phyloP scores from a whole-genome alignment of 2,329 filamentous ascomycete species.

The Botryotinia convoluta region DNA sequence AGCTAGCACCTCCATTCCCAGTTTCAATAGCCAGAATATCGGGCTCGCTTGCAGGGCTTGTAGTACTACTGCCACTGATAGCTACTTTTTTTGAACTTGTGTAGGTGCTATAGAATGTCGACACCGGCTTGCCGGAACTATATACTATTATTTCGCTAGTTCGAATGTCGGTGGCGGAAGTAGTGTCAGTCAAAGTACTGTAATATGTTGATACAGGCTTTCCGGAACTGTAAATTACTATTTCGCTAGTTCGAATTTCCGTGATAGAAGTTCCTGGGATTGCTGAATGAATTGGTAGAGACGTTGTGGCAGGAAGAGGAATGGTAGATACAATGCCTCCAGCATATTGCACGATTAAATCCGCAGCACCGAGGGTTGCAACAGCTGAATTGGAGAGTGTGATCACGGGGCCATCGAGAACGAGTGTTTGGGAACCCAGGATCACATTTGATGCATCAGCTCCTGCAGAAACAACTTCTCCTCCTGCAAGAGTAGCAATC shows the following conservation, averaged over 20 bases:
- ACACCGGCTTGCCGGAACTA: background rate
- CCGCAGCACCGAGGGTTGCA: constrained; percentile 19
- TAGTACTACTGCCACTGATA: background rate
- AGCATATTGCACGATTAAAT: constrained; percentile 21
- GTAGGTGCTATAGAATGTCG: background rate
- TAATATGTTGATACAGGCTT: background rate
- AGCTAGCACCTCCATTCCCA: background rate
- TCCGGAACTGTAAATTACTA: background rate
- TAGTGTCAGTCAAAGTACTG: background rate
- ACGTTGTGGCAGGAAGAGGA: background rate
- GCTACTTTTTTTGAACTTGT: background rate
- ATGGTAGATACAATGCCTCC: constrained; percentile 23
- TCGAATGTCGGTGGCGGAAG: background rate
- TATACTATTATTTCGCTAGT: constrained; percentile 5
- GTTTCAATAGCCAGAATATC: background rate
- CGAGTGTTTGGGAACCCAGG: constrained; percentile 19
- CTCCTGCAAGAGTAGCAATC: constrained; percentile 1
- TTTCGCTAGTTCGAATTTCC: background rate
- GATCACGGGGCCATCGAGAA: constrained; percentile 11
- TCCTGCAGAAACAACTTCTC: background rate
- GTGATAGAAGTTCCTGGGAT: background rate
- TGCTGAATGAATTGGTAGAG: background rate
- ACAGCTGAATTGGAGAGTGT: constrained; percentile 21
- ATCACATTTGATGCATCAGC: background rate
- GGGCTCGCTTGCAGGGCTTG: background rate